Evolutionary conservation across 1,139 yeast species (phyloP).

Genomic region (Yamadazyma atlantica): DNA sequence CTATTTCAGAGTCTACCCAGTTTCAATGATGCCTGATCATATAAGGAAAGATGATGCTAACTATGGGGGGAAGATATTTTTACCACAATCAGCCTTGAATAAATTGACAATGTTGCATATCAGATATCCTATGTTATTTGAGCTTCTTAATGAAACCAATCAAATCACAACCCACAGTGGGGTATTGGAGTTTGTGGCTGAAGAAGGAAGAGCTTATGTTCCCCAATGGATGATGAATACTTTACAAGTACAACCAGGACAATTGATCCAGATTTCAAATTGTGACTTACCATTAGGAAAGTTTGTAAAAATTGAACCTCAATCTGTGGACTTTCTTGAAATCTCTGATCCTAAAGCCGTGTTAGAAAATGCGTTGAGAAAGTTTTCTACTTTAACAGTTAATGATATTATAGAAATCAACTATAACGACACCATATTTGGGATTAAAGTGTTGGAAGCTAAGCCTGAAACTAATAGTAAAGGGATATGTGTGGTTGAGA

Average conservation of each 20-base stretch:
- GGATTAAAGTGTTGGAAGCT: slow-evolving; percentile 82
- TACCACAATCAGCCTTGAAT: slow-evolving; percentile 91
- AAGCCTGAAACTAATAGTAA: slow-evolving; percentile 67
- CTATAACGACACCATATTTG: slow-evolving; percentile 78
- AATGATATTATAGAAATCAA: slow-evolving; percentile 82
- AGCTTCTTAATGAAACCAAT: slow-evolving; percentile 67
- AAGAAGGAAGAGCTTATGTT: slow-evolving; percentile 90
- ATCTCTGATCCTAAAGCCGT: slow-evolving; percentile 97
- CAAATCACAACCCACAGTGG: slow-evolving; percentile 76
- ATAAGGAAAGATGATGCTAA: slow-evolving; percentile 80
- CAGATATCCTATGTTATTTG: slow-evolving; percentile 94
- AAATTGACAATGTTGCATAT: slow-evolving; percentile 84
- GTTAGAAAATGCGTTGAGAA: slow-evolving; percentile 84
- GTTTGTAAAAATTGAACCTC: slow-evolving; percentile 94
- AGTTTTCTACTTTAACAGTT: slow-evolving; percentile 84
- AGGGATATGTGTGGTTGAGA: slow-evolving; percentile 93
- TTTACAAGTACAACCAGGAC: slow-evolving; percentile 71
- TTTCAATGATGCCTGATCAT: slow-evolving; percentile 85
- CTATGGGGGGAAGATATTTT: slow-evolving; percentile 93
- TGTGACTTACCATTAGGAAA: slow-evolving; percentile 84
- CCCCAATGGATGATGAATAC: slow-evolving; percentile 98
- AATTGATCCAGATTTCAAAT: slow-evolving; percentile 68
- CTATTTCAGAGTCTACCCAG: slow-evolving; percentile 88
- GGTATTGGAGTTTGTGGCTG: slow-evolving; percentile 94
- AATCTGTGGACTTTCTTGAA: slow-evolving; percentile 87